phyloP scores from a whole-genome alignment of 2,329 filamentous ascomycete genomes.

The Aspergillus glaucus region DNA sequence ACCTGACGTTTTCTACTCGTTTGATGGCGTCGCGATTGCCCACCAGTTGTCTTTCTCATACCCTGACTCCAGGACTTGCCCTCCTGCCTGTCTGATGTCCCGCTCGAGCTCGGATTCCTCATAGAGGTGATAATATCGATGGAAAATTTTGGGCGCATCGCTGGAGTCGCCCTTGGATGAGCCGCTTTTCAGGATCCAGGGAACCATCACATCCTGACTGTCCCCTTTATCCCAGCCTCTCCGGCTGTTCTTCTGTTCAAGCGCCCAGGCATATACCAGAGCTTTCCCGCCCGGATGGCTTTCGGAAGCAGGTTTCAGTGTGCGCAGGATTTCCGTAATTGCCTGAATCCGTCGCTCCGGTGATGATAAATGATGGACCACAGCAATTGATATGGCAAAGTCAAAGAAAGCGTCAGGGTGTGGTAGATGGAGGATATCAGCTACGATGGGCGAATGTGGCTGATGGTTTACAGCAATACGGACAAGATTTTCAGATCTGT shows the following conservation, averaged over 20 bases:
- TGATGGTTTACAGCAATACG: constrained; percentile 52
- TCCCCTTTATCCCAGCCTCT: constrained; percentile 80
- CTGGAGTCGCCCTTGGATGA: constrained; percentile 12
- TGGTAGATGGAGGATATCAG: constrained; percentile 77
- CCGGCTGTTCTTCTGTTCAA: constrained; percentile 82
- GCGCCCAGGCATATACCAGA: constrained; percentile 87
- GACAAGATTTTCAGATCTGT: constrained; percentile 53
- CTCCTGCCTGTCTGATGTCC: constrained; percentile 69
- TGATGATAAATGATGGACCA: constrained; percentile 89
- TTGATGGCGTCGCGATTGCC: constrained; percentile 55
- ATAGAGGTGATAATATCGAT: constrained; percentile 94
- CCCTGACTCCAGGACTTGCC: constrained; percentile 67
- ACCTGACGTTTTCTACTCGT: constrained; percentile 18
- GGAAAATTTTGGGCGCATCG: constrained; percentile 53
- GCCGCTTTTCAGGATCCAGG: constrained; percentile 68
- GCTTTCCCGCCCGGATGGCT: constrained; percentile 52
- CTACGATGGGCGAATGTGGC: constrained; percentile 65
- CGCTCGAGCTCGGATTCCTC: constrained; percentile 76
- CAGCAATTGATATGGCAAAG: constrained; percentile 90
- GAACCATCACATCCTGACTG: constrained; percentile 88
- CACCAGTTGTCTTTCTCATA: constrained; percentile 99
- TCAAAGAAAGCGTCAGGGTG: constrained; percentile 64
- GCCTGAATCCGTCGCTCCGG: constrained; percentile 64
- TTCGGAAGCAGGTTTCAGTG: constrained; percentile 42
- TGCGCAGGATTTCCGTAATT: constrained; percentile 63